Percentiles rank a stretch among this genome's conserved stretches.
Conservation (phyloP, 1,284 basidiomycete species). For the Filobasidium uniguttulatum region DNA sequence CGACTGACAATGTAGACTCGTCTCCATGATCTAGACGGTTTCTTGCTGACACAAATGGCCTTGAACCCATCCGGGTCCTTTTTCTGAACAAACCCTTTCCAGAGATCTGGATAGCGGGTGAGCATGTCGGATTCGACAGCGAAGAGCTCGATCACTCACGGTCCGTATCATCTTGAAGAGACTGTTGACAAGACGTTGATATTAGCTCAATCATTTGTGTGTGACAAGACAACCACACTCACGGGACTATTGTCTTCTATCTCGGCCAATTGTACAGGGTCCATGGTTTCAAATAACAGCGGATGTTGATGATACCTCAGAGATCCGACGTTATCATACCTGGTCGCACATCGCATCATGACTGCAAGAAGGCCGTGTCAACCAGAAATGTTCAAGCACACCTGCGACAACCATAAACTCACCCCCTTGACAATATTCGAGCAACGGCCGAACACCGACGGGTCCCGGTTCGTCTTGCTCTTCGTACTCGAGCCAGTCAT, state of each 20-base stretch:
- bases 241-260: conserved; percentile 12
- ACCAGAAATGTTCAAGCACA: not conserved
- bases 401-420: not conserved
- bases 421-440: conserved; percentile 12
- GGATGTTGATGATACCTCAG: conserved; percentile 13
- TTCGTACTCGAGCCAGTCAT: conserved; percentile 4
- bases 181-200: not conserved
- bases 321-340: conserved; percentile 13
- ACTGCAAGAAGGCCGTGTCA: not conserved
- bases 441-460: conserved; percentile 3
- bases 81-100: conserved; percentile 10
- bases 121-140: not conserved
- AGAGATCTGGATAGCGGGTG: conserved; percentile 4
- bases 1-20: conserved; percentile 10
- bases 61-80: no score
- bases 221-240: not conserved
- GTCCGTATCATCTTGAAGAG: conserved; percentile 11
- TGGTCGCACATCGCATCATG: conserved; percentile 10
- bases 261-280: conserved; percentile 9
- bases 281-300: conserved; percentile 13
- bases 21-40: conserved; percentile 7
- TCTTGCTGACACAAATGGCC: no score
- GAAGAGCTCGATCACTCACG: conserved; percentile 2
- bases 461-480: conserved; percentile 1
- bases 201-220: no score